Evolutionary conservation across 1,284 basidiomycete genomes (phyloP).

Genomic region (Paramarasmius palmivorus): DNA sequence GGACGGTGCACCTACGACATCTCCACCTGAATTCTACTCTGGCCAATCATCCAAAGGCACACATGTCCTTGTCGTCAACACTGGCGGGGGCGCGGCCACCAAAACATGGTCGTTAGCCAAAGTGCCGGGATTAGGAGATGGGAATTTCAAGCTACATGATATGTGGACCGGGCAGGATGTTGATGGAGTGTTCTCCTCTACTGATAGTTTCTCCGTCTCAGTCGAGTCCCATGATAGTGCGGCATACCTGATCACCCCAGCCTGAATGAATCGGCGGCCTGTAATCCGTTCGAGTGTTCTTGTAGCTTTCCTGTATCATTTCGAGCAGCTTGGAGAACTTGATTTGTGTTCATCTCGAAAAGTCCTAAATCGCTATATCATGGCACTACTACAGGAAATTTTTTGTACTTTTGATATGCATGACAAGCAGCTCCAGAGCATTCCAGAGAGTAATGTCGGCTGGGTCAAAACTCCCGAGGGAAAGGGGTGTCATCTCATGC

Average conservation of each 20-base stretch:
- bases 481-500: conserved; percentile 52
- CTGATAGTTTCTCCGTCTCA: conserved; percentile 36
- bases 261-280: background rate
- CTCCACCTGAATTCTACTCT: conserved; percentile 51
- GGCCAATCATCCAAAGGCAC: conserved; percentile 48
- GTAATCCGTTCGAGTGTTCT: no score
- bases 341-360: no score
- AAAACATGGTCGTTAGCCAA: conserved; percentile 47
- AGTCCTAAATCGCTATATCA: no score
- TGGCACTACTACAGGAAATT: no score
- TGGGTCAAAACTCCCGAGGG: no score
- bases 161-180: conserved; percentile 53
- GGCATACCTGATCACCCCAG: conserved; percentile 40
- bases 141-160: conserved; percentile 47
- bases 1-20: conserved; percentile 35
- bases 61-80: conserved; percentile 59
- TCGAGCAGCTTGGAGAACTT: no score
- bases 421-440: no score
- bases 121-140: conserved; percentile 41
- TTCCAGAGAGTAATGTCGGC: no score
- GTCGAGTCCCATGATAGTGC: conserved; percentile 53
- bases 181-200: conserved; percentile 37
- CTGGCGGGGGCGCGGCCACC: conserved; percentile 33
- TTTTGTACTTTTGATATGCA: no score
- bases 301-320: no score